phyloP scores from a whole-genome alignment of 164 flowering plant species.

The Piper longum region DNA sequence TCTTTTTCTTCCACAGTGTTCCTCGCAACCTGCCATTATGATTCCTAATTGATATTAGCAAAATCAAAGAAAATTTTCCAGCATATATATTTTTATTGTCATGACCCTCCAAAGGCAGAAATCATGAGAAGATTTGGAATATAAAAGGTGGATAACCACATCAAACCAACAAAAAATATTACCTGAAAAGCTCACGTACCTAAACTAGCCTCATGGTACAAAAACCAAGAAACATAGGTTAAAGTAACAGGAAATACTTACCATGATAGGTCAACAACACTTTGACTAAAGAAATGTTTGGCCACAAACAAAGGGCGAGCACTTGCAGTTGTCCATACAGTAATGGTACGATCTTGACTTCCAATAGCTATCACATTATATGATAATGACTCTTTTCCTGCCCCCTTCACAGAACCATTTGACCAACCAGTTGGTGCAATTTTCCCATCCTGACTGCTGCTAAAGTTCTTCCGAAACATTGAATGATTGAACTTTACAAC shows the following conservation, averaged over 20 bases:
- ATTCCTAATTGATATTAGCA: too few relatives aligned
- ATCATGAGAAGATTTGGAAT: too few relatives aligned
- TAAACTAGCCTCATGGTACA: background rate
- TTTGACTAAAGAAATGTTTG: conserved; percentile 87
- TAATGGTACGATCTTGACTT: conserved; percentile 96
- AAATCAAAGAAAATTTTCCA: too few relatives aligned
- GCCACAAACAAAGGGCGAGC: conserved; percentile 99
- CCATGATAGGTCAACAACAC: conserved; percentile 98
- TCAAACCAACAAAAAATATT: too few relatives aligned
- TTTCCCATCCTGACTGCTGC: conserved; percentile 51
- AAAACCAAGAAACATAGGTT: background rate
- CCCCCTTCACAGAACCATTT: conserved; percentile 65
- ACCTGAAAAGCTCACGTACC: too few relatives aligned
- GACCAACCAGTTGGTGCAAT: conserved; percentile 61
- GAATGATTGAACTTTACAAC: conserved; percentile 95
- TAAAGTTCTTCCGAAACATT: conserved; percentile 60
- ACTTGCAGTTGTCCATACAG: conserved; percentile 99
- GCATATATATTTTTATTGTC: too few relatives aligned
- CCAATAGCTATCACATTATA: conserved; percentile 96
- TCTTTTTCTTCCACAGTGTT: too few relatives aligned
- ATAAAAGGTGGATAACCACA: too few relatives aligned
- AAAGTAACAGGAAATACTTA: conserved; percentile 10
- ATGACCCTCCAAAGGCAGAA: too few relatives aligned
- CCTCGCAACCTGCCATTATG: too few relatives aligned
- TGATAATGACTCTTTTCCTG: conserved; percentile 64